These are phyloP conservation scores for Biscutella auriculata DNA, from an alignment of 441 rosid species.

Conservation along the genomic window DNA sequence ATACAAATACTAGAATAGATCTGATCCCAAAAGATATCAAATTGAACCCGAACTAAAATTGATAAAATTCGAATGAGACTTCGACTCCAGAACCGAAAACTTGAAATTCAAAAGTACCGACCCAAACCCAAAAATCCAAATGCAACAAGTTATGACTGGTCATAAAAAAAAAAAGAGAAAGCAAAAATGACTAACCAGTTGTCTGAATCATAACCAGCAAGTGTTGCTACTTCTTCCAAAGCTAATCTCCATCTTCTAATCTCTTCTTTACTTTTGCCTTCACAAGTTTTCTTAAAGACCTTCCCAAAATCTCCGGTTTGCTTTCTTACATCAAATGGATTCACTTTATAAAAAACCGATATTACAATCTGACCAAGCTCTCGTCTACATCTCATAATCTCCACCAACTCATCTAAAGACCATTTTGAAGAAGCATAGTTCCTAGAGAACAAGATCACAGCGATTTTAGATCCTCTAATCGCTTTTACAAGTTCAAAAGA, in stretches of 20 bases:
- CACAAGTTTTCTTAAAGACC: neutral
- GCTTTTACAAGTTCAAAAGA: neutral
- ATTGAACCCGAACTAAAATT: too few species aligned
- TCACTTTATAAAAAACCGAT: constrained; percentile 10
- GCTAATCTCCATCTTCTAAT: constrained; percentile 2
- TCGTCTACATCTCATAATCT: constrained; percentile 5
- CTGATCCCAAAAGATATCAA: too few species aligned
- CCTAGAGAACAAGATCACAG: neutral
- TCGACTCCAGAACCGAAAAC: too few species aligned
- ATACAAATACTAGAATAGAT: too few species aligned
- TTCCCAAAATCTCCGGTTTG: neutral
- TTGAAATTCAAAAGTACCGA: too few species aligned
- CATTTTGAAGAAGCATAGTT: constrained; percentile 3
- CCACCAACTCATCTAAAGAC: constrained; percentile 1
- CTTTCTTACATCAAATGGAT: constrained; percentile 3
- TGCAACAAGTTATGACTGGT: too few species aligned
- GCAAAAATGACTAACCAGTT: neutral
- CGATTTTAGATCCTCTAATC: constrained; percentile 2
- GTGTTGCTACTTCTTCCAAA: neutral
- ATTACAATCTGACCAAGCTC: constrained; percentile 9
- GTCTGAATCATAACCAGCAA: constrained; percentile 9
- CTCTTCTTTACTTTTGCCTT: neutral
- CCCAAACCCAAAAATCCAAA: too few species aligned
- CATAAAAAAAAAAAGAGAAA: neutral
- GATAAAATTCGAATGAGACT: too few species aligned